These are phyloP conservation scores for Ustilago sp. DNA, from an alignment of 1,284 basidiomycete genomes.

Conservation along the genomic window DNA sequence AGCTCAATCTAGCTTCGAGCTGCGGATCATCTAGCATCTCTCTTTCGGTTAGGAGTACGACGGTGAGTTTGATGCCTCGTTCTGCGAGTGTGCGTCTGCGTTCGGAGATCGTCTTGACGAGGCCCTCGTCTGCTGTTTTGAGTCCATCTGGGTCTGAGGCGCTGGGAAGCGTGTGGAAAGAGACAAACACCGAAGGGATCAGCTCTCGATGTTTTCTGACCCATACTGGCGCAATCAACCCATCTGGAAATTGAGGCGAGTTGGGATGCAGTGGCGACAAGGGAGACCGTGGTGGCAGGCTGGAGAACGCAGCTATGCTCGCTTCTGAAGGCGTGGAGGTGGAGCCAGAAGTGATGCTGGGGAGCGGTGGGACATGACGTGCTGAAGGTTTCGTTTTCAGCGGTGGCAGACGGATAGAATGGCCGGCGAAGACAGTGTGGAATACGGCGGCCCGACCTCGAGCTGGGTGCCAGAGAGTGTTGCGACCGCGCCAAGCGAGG, in stretches of 20 bases:
- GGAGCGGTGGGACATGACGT: conserved; percentile 68
- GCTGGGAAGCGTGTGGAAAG: conserved; percentile 79
- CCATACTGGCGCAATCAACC: conserved; percentile 96
- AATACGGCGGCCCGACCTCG: conserved; percentile 53
- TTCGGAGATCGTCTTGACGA: conserved; percentile 77
- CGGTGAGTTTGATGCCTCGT: conserved; percentile 90
- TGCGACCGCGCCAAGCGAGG: conserved; percentile 45
- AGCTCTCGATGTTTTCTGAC: conserved; percentile 92
- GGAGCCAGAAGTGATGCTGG: conserved; percentile 65
- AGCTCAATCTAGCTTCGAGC: conserved; percentile 84
- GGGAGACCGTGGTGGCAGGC: conserved; percentile 77
- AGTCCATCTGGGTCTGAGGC: conserved; percentile 24
- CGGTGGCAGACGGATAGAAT: conserved; percentile 82
- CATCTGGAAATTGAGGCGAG: conserved; percentile 91
- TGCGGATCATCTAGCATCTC: conserved; percentile 75
- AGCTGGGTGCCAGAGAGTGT: conserved; percentile 56
- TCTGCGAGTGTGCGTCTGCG: conserved; percentile 84
- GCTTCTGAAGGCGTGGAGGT: conserved; percentile 12
- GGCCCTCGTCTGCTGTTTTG: conserved; percentile 76
- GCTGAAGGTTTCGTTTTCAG: conserved; percentile 76
- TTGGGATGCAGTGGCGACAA: conserved; percentile 87
- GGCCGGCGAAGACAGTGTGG: conserved; percentile 57
- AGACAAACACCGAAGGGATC: conserved; percentile 89
- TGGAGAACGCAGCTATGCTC: conserved; percentile 37
- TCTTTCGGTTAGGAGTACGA: conserved; percentile 89